Evolutionary conservation across 1,139 yeast genomes (phyloP), one percentile per base, ranked within the genome.

Genomic region (Waltiozyma sp.): DNA sequence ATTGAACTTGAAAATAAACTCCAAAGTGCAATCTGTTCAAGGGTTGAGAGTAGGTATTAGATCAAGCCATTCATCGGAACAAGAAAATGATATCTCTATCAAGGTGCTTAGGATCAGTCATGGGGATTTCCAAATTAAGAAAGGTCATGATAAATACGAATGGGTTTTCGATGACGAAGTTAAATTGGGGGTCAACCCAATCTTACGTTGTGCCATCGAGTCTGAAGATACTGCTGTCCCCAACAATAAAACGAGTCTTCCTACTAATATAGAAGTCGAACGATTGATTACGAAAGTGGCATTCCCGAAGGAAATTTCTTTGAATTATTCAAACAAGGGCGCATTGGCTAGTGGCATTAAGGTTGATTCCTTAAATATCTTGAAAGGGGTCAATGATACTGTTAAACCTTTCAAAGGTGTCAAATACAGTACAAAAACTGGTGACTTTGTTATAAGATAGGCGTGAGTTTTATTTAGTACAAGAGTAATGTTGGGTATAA

Each of bases 381-480:
- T 69, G 16, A 69, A 72, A 49, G 89, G 91, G 0, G 53, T 76
- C 51, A 75, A 76, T 15, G 80, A 76, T 4, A 3, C 34, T 31
- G 80, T 77, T 18, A 82, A 80, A 55, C 95, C 95, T 0, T 91
- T 80, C 67, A 91, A 89, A 59, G 97, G 98, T 1, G 96, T 89
- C 24, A 84, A 89, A 56, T 89, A 89, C 57, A 65, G 75, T 13
- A 79, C 96, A 5, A 64, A 65, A 43, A 70, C 85, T 0, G 87
- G 83, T 0, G 78, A 80, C 45, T 77, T 66, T 55, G 44, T 53
- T 15, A 55, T 55, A 42, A 51, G 59, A 45, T 54, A 11, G 37
- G 23, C 49, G n/a, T n/a, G n/a, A n/a, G n/a, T n/a, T n/a, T n/a
- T n/a, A n/a, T n/a, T n/a, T n/a, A n/a, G n/a, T n/a, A n/a, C n/a